Evolutionary conservation across 2,329 filamentous ascomycete species (phyloP), one percentile per base, ranked within the genome.

Genomic region (Cadophora malorum): DNA sequence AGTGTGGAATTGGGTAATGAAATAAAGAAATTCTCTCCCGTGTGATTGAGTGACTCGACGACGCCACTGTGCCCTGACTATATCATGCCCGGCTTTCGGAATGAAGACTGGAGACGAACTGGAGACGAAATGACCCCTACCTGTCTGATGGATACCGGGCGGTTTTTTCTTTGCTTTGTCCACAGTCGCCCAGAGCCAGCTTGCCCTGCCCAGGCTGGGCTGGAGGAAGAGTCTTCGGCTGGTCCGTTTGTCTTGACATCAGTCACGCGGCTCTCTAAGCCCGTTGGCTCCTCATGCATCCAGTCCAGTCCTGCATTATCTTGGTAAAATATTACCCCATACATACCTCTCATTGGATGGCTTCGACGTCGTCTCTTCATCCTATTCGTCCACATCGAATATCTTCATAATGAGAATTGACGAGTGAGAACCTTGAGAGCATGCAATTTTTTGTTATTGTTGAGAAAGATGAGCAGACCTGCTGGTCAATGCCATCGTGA

Each of bases 261-360:
- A 7, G 35, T 61, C 55, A 58, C 55, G 55, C 55, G 55, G 55
- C 55, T 58, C 55, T 21, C 33, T n/a, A 60, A 21, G 33, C 25
- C 16, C 38, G 21, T 58, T 58, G 55, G 60, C 60, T 21, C 21
- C 47, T 63, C 47, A 33, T 52, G 45, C 47, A 50, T 31, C 16
- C 59, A 16, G 19, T 50, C 21, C 41, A 16, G 19, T 50, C 21
- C 41, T 62, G 38, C 60, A 58, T 33, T 52, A 47, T 19, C 33
- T 63, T 31, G n/a, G 35, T 52, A 63, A 50, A 14, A 16, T 31
- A 63, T 63, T 63, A 63, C 60, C 60, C 60, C 47, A 63, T 63
- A 10, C 25, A 21, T 38, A 52, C 31, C 47, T 52, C 25, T 63
- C 45, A 52, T 63, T 63, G 60, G 60, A n/a, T 14, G 12, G 2